Percentiles rank a stretch among this genome's conserved stretches.
phyloP scores from a whole-genome alignment of 164 flowering plant species.

The Dillenia suffruticosa region DNA sequence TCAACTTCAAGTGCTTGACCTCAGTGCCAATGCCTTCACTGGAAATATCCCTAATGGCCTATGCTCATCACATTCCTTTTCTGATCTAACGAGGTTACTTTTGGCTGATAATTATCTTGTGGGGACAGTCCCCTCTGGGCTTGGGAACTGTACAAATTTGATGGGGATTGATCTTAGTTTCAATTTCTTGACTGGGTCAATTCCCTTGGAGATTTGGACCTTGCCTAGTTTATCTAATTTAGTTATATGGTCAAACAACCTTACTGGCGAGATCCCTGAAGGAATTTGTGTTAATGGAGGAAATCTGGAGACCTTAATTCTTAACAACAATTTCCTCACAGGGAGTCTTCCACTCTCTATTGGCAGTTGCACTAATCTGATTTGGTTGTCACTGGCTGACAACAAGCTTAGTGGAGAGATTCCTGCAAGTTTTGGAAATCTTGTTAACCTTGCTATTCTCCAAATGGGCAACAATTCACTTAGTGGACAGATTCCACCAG shows the following conservation, averaged over 20 bases:
- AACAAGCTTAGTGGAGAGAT: slow-evolving; percentile 64
- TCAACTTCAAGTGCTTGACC: slow-evolving; percentile 57
- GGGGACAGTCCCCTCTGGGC: slow-evolving; percentile 52
- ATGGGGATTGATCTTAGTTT: slow-evolving; percentile 68
- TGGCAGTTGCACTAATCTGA: slow-evolving; percentile 51
- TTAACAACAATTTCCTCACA: slow-evolving; percentile 66
- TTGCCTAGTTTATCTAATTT: slow-evolving; percentile 63
- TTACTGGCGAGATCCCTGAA: slow-evolving; percentile 63
- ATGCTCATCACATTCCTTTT: slow-evolving; percentile 30
- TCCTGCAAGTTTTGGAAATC: slow-evolving; percentile 59
- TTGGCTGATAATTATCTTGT: slow-evolving; percentile 53
- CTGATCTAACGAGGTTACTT: slow-evolving; percentile 39
- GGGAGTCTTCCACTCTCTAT: slow-evolving; percentile 65
- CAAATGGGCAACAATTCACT: slow-evolving; percentile 82
- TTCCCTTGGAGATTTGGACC: slow-evolving; percentile 59
- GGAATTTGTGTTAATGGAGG: slow-evolving; percentile 62
- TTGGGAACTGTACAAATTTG: slow-evolving; percentile 58
- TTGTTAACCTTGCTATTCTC: slow-evolving; percentile 60
- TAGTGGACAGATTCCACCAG: slow-evolving; percentile 59
- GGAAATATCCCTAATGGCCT: slow-evolving; percentile 58
- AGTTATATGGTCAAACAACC: slow-evolving; percentile 78
- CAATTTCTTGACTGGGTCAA: slow-evolving; percentile 50
- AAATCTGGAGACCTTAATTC: slow-evolving; percentile 62
- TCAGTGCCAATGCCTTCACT: slow-evolving; percentile 60
- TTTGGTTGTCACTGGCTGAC: slow-evolving; percentile 81